Evolutionary conservation across 257 asterid genomes (phyloP).

Genomic region (Nicotiana obtusifolia): DNA sequence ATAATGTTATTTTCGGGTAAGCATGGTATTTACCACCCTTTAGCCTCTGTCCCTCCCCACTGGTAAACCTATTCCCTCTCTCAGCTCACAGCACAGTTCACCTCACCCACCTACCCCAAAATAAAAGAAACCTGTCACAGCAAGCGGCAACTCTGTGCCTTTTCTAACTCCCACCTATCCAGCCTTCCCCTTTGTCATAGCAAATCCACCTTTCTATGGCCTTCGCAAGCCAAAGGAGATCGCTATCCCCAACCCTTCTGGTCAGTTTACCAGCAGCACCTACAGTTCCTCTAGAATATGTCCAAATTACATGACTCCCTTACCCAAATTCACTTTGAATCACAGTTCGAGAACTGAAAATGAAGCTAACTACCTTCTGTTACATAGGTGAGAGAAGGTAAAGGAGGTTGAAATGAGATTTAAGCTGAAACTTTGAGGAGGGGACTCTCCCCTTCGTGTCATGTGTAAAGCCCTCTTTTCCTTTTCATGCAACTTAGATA

Average conservation of each 20-base stretch:
- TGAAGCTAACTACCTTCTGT: background rate
- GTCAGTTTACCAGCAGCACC: background rate
- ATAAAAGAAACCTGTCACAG: background rate
- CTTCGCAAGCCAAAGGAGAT: constrained; percentile 1
- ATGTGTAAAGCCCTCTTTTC: background rate
- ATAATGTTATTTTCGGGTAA: background rate
- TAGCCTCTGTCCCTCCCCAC: background rate
- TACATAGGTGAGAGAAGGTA: background rate
- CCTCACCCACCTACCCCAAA: background rate
- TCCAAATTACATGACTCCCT: background rate
- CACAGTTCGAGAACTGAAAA: background rate
- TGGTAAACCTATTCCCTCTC: background rate
- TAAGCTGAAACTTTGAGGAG: background rate
- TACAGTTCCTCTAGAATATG: background rate
- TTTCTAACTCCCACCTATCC: background rate
- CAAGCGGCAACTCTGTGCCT: background rate
- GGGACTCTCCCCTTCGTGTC: background rate
- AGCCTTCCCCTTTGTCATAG: background rate
- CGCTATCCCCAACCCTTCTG: constrained; percentile 2
- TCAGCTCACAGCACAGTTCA: background rate
- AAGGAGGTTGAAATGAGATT: background rate
- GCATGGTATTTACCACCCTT: constrained; percentile 5
- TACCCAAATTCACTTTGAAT: background rate
- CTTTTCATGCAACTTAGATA: background rate
- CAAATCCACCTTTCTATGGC: background rate